Percentiles rank a stretch among this genome's conserved stretches.
Evolutionary conservation across 2,329 filamentous ascomycete species (phyloP).

Genomic region (Penicillium janthinellum): DNA sequence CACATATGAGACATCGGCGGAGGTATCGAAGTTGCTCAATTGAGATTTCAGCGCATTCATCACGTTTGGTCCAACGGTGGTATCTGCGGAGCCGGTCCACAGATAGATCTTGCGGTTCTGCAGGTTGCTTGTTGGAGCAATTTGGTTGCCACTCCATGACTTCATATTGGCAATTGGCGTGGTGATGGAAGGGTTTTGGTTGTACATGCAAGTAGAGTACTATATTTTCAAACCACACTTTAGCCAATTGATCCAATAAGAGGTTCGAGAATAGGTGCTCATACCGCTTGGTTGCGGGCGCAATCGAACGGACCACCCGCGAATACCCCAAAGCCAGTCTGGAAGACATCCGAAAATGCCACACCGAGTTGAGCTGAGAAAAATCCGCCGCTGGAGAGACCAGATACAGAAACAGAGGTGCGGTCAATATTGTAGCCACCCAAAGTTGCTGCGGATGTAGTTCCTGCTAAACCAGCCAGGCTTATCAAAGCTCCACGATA

Average conservation of each 20-base stretch:
- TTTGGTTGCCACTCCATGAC: slow-evolving; percentile 19
- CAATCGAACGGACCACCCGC: slow-evolving; percentile 22
- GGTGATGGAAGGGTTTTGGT: slow-evolving; percentile 18
- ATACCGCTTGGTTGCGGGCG: slow-evolving; percentile 12
- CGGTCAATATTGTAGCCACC: slow-evolving; percentile 18
- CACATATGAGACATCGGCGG: slow-evolving; percentile 12
- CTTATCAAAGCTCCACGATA: background rate
- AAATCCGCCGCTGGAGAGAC: slow-evolving; percentile 22
- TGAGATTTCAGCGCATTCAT: slow-evolving; percentile 18
- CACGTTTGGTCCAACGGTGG: slow-evolving; percentile 17
- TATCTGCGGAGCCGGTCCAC: slow-evolving; percentile 15
- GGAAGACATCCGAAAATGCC: slow-evolving; percentile 19
- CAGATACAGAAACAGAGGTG: slow-evolving; percentile 14
- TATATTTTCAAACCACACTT: background rate
- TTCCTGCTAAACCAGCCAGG: background rate
- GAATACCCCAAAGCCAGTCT: slow-evolving; percentile 21
- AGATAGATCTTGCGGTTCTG: slow-evolving; percentile 18
- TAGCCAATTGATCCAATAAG: background rate
- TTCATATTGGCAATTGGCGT: slow-evolving; percentile 20
- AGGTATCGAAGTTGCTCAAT: slow-evolving; percentile 10
- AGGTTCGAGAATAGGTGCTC: background rate
- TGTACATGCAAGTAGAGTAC: slow-evolving; percentile 20
- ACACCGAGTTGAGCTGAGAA: slow-evolving; percentile 21
- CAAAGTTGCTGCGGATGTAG: slow-evolving; percentile 7
- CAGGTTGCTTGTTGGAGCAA: slow-evolving; percentile 12